These are phyloP conservation scores for Musa schizocarpa DNA, from an alignment of 176 grass and related monocot species.

Conservation along the genomic window DNA sequence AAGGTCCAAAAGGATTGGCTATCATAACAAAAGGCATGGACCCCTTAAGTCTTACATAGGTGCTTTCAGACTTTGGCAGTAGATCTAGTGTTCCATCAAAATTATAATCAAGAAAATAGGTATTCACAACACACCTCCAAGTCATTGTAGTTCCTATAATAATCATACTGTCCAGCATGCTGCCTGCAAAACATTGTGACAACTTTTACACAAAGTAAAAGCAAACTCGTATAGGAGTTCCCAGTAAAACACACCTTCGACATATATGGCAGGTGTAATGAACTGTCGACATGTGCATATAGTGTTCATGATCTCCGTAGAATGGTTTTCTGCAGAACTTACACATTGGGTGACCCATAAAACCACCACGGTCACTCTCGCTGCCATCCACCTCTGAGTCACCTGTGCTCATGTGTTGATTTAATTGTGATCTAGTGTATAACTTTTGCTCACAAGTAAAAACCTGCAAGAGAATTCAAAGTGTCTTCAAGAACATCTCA, in stretches of 20 bases:
- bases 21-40: neutral
- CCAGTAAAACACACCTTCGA: conserved; percentile 39
- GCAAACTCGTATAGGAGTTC: neutral
- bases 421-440: conserved; percentile 62
- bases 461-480: conserved; percentile 26
- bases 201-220: neutral
- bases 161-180: conserved; percentile 68
- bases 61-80: neutral
- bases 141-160: conserved; percentile 76
- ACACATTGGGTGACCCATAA: conserved; percentile 70
- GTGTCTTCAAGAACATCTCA: neutral
- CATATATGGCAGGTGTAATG: conserved; percentile 88
- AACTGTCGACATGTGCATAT: conserved; percentile 63
- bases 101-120: neutral
- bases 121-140: conserved; percentile 56
- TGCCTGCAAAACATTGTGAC: conserved; percentile 35
- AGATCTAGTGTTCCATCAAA: conserved; percentile 1
- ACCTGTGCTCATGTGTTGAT: conserved; percentile 67
- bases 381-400: conserved; percentile 96
- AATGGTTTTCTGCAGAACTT: conserved; percentile 66
- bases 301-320: conserved; percentile 95
- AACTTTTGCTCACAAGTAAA: conserved; percentile 98
- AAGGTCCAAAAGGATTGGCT: neutral
- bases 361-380: conserved; percentile 81
- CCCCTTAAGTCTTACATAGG: neutral